Evolutionary conservation across 495 filamentous ascomycete genomes (phyloP), one percentile per base, ranked within the genome.

Genomic region (Delitschia confertaspora): DNA sequence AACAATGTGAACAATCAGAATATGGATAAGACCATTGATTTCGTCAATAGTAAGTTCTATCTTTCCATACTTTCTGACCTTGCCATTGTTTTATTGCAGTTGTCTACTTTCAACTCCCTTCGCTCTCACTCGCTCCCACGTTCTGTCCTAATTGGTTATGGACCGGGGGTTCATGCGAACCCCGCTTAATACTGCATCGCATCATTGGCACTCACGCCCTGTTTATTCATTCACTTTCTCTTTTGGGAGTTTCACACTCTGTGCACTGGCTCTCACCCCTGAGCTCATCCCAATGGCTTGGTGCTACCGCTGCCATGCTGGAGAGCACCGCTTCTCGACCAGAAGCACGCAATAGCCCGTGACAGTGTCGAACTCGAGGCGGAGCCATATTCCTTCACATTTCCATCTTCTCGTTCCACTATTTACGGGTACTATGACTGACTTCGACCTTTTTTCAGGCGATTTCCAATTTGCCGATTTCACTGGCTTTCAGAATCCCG

Each of bases 401-500:
- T 37, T 24, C 8, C 25, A 33, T 39, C 31, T 36, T 37, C 29
- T 11, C 30, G 42, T 45, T 38, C 16, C 29, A 18, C 3, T 13
- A 19, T 24, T 18, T 24, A 22, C 13, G 30, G 19, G 38, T 10
- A 36, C 42, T 23, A 53, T 58, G 42, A 52, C 57, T 60, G 50
- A 60, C 50, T 50, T 51, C 42, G 45, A 38, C 33, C 14, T 36
- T 17, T 52, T 49, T 27, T 22, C 37, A 62, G 60, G 38, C 51
- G 57, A 62, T 36, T 63, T 59, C 30, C 43, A 49, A 31, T 60
- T 61, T 29, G 35, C 49, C 38, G 60, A 61, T 26, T 61, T 57
- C 41, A 17, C 50, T 14, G 37, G 18, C 36, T 52, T 50, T 37
- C 42, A 26, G 22, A 38, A 39, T 38, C 42, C 42, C 36, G 39